Base-by-base conservation (phyloP, 768 basidiomycete species). In the Trametopsis cervina region DNA sequence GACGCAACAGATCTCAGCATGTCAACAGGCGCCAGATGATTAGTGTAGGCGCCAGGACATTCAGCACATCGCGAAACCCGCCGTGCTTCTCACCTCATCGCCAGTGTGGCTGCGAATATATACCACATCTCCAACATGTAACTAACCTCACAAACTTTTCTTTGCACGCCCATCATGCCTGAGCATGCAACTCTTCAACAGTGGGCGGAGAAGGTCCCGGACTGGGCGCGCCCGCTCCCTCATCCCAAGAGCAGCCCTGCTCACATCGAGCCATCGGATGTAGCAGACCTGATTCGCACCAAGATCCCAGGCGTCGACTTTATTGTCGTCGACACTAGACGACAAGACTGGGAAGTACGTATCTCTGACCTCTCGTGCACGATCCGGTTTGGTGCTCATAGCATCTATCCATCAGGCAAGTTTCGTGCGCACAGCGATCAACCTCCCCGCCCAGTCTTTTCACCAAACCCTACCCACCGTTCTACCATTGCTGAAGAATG, bases 381-480 rank as follows among this genome's bases (percentile, higher is more conserved):
- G 6, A 1, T 46, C 17, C n/a, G 26, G 5, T 20, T 21, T 12
- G 22, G 12, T 12, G 11, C 27, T 40, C 43, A 39, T 38, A n/a
- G 21, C 36, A 38, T 21, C 41, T 42, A 13, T 37, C 17, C 21
- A 38, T 13, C 39, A 50, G 54, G 51, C 56, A 41, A 58, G 50
- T 20, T 49, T 63, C 44, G 61, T 70, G 49, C 57, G 54, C 1
- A 61, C 63, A 17, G 69, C 69, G 1, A 61, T 73, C 50, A 74
- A 73, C 56, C 61, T 73, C 1, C 72, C 73, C 10, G 73, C 71
- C 0, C 71, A 74, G 38, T 67, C 71, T 0, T 69, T 73, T 59
- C 63, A 68, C 44, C 65, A 61, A 15, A 65, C 68, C 0, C 59
- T 71, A 0, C 63, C 66, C 0, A 54, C 53, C 6, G 48, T 70